Percentiles rank a stretch among this genome's conserved stretches.
Evolutionary conservation across 2,329 filamentous ascomycete species (phyloP).

Genomic region (Fusarium sp.): DNA sequence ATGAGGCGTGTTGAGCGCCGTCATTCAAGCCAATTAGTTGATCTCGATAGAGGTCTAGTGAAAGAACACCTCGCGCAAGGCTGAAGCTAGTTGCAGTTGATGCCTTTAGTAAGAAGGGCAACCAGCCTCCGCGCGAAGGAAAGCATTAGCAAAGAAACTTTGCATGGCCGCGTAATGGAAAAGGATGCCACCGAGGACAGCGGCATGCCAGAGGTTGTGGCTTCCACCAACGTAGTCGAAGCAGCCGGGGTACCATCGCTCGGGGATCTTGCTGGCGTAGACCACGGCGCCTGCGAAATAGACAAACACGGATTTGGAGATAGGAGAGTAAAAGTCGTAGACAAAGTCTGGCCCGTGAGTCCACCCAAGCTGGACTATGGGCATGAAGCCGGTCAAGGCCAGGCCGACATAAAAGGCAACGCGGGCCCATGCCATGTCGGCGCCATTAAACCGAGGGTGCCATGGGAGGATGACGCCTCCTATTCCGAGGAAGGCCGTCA

Average conservation of each 20-base stretch:
- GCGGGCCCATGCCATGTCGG: slow-evolving; percentile 92
- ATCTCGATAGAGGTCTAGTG: neutral
- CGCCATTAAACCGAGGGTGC: slow-evolving; percentile 94
- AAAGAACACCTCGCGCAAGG: neutral
- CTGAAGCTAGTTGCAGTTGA: neutral
- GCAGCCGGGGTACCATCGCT: slow-evolving; percentile 90
- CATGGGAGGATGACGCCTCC: slow-evolving; percentile 93
- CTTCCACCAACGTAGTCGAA: slow-evolving; percentile 97
- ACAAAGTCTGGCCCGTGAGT: slow-evolving; percentile 85
- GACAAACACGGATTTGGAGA: slow-evolving; percentile 86
- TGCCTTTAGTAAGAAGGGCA: slow-evolving; percentile 63
- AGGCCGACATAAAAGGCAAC: slow-evolving; percentile 93
- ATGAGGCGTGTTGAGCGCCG: neutral
- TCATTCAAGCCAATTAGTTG: neutral
- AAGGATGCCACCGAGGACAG: slow-evolving; percentile 93
- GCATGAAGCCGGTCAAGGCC: slow-evolving; percentile 88
- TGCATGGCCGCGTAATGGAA: slow-evolving; percentile 98
- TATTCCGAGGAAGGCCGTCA: slow-evolving; percentile 84
- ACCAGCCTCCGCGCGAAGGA: slow-evolving; percentile 73
- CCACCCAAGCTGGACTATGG: slow-evolving; percentile 83
- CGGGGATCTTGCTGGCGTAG: slow-evolving; percentile 92
- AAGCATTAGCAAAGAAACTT: slow-evolving; percentile 86
- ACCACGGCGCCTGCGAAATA: slow-evolving; percentile 87
- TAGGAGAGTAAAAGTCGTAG: slow-evolving; percentile 88
- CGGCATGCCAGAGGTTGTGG: slow-evolving; percentile 98